These are phyloP conservation scores for Aspergillus proliferans DNA, from an alignment of 2,329 filamentous ascomycete genomes.

Conservation along the genomic window DNA sequence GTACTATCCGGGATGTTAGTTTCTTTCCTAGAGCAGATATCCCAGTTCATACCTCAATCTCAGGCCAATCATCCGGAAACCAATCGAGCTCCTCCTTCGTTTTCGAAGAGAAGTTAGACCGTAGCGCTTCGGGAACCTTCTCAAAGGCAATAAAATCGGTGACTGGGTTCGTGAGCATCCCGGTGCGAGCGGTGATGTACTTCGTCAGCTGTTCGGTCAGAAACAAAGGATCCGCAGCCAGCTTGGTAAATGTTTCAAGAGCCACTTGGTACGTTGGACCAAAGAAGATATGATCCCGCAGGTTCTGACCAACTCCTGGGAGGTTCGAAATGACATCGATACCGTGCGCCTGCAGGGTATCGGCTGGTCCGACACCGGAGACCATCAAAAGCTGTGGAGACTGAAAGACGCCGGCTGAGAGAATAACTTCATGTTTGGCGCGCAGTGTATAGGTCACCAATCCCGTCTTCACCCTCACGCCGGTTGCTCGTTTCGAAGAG, in stretches of 20 bases:
- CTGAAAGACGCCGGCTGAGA: constrained; percentile 50
- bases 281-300: constrained; percentile 30
- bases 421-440: constrained; percentile 44
- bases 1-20: constrained; percentile 12
- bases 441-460: constrained; percentile 40
- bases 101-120: constrained; percentile 12
- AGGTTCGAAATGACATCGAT: constrained; percentile 23
- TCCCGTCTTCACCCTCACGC: constrained; percentile 40
- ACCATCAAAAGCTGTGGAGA: constrained; percentile 51
- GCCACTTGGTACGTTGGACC: constrained; percentile 23
- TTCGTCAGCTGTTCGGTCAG: constrained; percentile 9
- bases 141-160: constrained; percentile 28
- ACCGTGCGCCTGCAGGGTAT: constrained; percentile 14
- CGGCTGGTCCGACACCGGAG: constrained; percentile 43
- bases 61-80: constrained; percentile 34
- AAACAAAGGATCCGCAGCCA: constrained; percentile 10
- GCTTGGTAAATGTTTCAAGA: constrained; percentile 16
- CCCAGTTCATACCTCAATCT: constrained; percentile 24
- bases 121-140: constrained; percentile 20
- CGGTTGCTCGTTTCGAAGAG: constrained; percentile 37
- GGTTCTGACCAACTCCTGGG: constrained; percentile 33
- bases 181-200: constrained; percentile 15
- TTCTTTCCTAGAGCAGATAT: not conserved
- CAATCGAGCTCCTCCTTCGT: constrained; percentile 16
- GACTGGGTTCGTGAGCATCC: constrained; percentile 23